Conservation (phyloP, 805 yeast species). For the Soucietia sequanensis region DNA sequence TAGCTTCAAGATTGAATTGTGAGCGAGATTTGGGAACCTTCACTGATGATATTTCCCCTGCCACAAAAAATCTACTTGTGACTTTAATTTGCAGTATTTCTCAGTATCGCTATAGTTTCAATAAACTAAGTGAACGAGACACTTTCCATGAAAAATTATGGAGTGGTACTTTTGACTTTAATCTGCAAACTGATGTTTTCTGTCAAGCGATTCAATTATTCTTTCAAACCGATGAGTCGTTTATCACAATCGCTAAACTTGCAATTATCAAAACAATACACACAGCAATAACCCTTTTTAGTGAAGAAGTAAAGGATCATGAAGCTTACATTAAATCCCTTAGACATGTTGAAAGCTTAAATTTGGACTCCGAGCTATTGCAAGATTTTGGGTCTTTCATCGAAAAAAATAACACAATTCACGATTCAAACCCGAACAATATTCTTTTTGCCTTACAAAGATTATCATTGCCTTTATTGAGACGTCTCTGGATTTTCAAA, state of each 20-base stretch:
- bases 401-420: no score
- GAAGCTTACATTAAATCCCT: background rate
- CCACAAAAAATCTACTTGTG: conserved; percentile 32
- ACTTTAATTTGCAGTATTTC: conserved; percentile 22
- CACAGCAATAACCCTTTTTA: background rate
- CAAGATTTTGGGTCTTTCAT: background rate
- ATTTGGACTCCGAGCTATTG: background rate
- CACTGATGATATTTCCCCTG: conserved; percentile 22
- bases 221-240: conserved; percentile 46
- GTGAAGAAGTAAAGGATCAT: background rate
- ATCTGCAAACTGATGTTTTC: conserved; percentile 20
- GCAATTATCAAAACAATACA: conserved; percentile 22
- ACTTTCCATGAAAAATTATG: background rate
- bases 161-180: background rate
- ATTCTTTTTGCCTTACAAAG: conserved; percentile 17
- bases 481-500: conserved; percentile 31
- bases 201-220: conserved; percentile 38
- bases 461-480: conserved; percentile 29
- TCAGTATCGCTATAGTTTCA: background rate
- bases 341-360: background rate
- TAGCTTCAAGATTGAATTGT: conserved; percentile 52
- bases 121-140: background rate
- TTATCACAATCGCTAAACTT: conserved; percentile 32
- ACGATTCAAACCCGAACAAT: background rate
- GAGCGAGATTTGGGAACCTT: conserved; percentile 19